Evolutionary conservation across 441 rosid genomes (phyloP), one percentile per base, ranked within the genome.

Genomic region (Isatis lusitanica): DNA sequence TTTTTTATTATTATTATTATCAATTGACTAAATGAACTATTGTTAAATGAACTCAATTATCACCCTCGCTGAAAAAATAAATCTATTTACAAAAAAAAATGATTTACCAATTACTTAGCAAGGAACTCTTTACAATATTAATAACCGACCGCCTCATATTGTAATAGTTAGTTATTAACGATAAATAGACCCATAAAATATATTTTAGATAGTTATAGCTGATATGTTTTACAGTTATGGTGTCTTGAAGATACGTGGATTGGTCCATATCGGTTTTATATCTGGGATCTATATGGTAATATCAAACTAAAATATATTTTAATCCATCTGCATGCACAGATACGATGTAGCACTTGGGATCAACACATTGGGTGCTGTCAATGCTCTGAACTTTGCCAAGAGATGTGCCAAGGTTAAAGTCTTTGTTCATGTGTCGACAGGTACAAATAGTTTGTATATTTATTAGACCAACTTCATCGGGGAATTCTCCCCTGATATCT

Each of bases 391-490:
- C 74, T 93, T 93, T 59, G 87, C 90, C 66, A 86, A 84, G 82
- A 86, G 81, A 75, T 91, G 97, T 68, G 39, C 26, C 9, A 87
- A 82, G 16, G 76, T 62, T 42, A 38, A 12, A 70, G 48, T 84
- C n/a, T 68, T 83, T 56, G 79, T 91, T 63, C 98, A 89, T n/a
- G 90, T 91, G 30, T 91, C 97, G 33, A 91, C 98, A 10, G 89
- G 42, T 38, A 36, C 21, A 12, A 68, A n/a, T n/a, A n/a, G n/a
- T n/a, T 6, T 1, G 17, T 42, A 16, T 43, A 9, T 36, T 36
- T 36, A 36, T 30, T 30, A 8, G 39, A 9, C 9, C 10, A 9
- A n/a, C n/a, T n/a, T n/a, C n/a, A n/a, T n/a, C n/a, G n/a, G n/a
- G n/a, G n/a, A n/a, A n/a, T n/a, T n/a, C n/a, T n/a, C n/a, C n/a